These are phyloP conservation scores for Xylaria sp. DNA, from an alignment of 2,329 filamentous ascomycete species.

Conservation along the genomic window DNA sequence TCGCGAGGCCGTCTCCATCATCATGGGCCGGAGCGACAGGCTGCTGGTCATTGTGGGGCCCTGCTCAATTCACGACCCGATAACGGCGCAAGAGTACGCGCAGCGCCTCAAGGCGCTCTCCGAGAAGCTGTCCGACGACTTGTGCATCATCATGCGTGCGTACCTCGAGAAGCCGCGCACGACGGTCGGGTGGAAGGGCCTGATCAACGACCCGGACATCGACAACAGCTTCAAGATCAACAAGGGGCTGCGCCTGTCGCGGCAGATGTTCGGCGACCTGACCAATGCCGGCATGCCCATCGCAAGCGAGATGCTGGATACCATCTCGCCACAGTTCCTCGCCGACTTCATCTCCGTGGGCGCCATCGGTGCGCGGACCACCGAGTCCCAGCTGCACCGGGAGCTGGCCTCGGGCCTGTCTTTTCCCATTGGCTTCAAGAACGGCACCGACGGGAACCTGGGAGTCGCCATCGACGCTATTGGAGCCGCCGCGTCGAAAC, in stretches of 20 bases:
- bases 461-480: slow-evolving; percentile 96
- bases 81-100: slow-evolving; percentile 88
- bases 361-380: slow-evolving; percentile 94
- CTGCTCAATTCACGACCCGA: slow-evolving; percentile 97
- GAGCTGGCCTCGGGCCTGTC: slow-evolving; percentile 94
- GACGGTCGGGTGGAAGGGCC: slow-evolving; percentile 97
- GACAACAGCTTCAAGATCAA: slow-evolving; percentile 98
- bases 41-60: slow-evolving; percentile 95
- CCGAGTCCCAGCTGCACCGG: slow-evolving; percentile 94
- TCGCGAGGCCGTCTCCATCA: slow-evolving; percentile 75
- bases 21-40: slow-evolving; percentile 83
- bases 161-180: slow-evolving; percentile 99
- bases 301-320: slow-evolving; percentile 98
- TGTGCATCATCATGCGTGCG: slow-evolving; percentile 95
- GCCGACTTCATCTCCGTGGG: slow-evolving; percentile 95
- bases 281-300: slow-evolving; percentile 91
- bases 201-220: slow-evolving; percentile 99
- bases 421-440: slow-evolving; percentile 99
- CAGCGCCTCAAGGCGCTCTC: slow-evolving; percentile 79
- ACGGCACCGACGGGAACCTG: slow-evolving; percentile 93
- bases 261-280: slow-evolving; percentile 92
- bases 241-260: slow-evolving; percentile 92
- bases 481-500: slow-evolving; percentile 82
- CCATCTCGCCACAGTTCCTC: slow-evolving; percentile 97
- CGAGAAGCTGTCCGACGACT: slow-evolving; percentile 81